Conservation (phyloP, 2,329 filamentous ascomycete species). For the Colletotrichum melonis region DNA sequence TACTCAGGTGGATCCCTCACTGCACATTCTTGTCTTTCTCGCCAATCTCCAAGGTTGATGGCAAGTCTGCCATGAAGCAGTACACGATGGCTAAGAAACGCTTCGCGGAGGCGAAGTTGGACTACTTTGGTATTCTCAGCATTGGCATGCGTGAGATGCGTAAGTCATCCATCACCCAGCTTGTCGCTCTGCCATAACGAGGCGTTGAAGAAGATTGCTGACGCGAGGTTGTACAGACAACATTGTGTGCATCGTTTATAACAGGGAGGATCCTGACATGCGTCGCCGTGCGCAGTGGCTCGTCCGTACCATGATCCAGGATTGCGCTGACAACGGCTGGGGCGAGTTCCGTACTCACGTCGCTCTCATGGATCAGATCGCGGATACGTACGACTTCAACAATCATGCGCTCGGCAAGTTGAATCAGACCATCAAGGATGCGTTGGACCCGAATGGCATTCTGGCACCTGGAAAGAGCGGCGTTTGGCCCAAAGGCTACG, state of each 20-base stretch:
- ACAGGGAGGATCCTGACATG: conserved; percentile 52
- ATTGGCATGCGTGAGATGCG: conserved; percentile 58
- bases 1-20: conserved; percentile 52
- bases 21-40: conserved; percentile 56
- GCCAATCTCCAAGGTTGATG: conserved; percentile 56
- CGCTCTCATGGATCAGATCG: conserved; percentile 59
- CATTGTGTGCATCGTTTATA: conserved; percentile 65
- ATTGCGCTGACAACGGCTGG: conserved; percentile 54
- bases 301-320: conserved; percentile 50
- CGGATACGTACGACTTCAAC: conserved; percentile 57
- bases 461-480: conserved; percentile 49
- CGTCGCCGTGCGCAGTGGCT: conserved; percentile 46
- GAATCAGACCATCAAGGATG: conserved; percentile 57
- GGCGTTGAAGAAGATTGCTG: background rate
- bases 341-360: conserved; percentile 61
- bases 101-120: conserved; percentile 49
- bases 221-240: conserved; percentile 47
- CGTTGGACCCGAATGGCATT: conserved; percentile 54
- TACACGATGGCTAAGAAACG: conserved; percentile 48
- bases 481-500: conserved; percentile 46
- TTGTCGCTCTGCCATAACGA: background rate
- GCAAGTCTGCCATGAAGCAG: conserved; percentile 51
- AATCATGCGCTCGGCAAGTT: conserved; percentile 53
- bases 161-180: background rate
- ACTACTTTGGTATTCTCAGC: conserved; percentile 53